Conservation (phyloP, 371 early-diverging fungal genomes). For the Syncephalastrum monosporum region DNA sequence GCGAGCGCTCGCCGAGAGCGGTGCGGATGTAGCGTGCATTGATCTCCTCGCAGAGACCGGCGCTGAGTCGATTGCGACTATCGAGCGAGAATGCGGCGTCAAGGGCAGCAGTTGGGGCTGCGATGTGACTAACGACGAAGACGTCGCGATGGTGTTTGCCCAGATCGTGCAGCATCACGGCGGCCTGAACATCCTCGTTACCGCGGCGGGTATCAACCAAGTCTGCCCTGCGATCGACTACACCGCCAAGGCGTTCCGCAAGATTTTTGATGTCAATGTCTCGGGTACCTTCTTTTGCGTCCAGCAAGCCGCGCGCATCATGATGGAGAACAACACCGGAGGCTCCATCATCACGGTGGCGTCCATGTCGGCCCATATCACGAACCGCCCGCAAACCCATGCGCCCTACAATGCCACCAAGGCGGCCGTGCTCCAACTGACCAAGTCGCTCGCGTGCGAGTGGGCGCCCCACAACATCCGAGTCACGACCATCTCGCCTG, state of each 20-base stretch:
- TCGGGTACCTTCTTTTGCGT: conserved; percentile 32
- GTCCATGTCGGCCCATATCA: conserved; percentile 43
- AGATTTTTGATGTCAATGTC: conserved; percentile 35
- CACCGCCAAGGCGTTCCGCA: conserved; percentile 21
- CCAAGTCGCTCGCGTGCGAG: conserved; percentile 41
- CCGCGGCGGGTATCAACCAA: conserved; percentile 28
- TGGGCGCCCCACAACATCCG: conserved; percentile 51
- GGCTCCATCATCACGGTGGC: conserved; percentile 45
- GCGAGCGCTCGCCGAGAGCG: conserved; percentile 37
- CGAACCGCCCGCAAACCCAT: conserved; percentile 38
- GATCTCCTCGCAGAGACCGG: conserved; percentile 25
- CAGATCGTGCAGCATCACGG: conserved; percentile 31
- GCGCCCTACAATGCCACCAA: conserved; percentile 48
- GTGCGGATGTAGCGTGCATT: conserved; percentile 41
- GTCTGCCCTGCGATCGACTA: conserved; percentile 26
- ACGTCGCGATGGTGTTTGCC: conserved; percentile 27
- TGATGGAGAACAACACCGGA: conserved; percentile 25
- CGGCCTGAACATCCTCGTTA: conserved; percentile 26
- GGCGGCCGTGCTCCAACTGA: conserved; percentile 41
- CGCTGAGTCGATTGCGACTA: conserved; percentile 14
- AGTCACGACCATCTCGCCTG: conserved; percentile 38
- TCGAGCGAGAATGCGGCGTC: conserved; percentile 24
- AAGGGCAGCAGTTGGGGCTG: conserved; percentile 36
- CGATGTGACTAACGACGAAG: conserved; percentile 35
- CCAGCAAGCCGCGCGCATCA: conserved; percentile 39